Conservation (phyloP, 495 filamentous ascomycete genomes). For the Rhypophila decipiens region DNA sequence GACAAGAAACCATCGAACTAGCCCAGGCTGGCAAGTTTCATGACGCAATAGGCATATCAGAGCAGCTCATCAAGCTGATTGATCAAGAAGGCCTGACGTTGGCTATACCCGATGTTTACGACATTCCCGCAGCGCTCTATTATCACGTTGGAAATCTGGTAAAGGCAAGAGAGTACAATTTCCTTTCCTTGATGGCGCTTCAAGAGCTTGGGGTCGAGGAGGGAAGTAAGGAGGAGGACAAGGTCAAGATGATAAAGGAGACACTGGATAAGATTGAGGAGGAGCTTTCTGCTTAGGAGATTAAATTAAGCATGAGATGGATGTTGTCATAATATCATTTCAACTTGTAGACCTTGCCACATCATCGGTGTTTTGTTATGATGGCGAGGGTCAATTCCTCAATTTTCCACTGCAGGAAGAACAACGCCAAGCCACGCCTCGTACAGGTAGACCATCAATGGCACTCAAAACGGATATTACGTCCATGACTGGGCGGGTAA, state of each 20-base stretch:
- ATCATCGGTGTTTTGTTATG: too few relatives aligned
- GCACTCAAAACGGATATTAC: too few relatives aligned
- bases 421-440: too few relatives aligned
- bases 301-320: too few relatives aligned
- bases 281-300: too few relatives aligned
- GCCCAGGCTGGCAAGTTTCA: slow-evolving; percentile 21
- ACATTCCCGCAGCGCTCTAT: slow-evolving; percentile 25
- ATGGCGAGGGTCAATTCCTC: too few relatives aligned
- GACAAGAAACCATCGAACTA: slow-evolving; percentile 17
- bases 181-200: slow-evolving; percentile 17
- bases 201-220: slow-evolving; percentile 34
- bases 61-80: slow-evolving; percentile 18
- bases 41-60: slow-evolving; percentile 13
- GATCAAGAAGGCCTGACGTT: slow-evolving; percentile 21
- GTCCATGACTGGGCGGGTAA: too few relatives aligned
- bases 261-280: slow-evolving; percentile 5
- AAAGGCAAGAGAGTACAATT: slow-evolving; percentile 20
- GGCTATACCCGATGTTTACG: slow-evolving; percentile 24
- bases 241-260: slow-evolving; percentile 5
- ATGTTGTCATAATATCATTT: too few relatives aligned
- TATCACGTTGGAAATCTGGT: slow-evolving; percentile 23
- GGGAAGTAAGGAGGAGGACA: slow-evolving; percentile 5
- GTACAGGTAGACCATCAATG: too few relatives aligned
- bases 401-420: too few relatives aligned
- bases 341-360: too few relatives aligned